phyloP scores from a whole-genome alignment of 2,329 filamentous ascomycete genomes.

The Amphichorda felina region DNA sequence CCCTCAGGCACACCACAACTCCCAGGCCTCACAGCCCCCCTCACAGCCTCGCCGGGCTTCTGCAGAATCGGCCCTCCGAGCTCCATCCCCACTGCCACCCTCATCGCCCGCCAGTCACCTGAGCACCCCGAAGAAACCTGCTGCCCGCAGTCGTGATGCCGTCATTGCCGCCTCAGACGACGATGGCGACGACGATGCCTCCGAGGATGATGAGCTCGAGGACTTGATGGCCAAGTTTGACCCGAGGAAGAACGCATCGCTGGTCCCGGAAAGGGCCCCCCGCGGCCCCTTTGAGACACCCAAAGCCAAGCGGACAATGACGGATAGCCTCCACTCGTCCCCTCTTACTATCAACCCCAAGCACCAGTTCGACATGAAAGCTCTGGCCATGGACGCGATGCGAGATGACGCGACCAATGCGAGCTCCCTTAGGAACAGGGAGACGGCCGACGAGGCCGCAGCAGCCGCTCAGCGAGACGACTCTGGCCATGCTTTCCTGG shows the following conservation, averaged over 20 bases:
- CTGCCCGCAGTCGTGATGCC: not conserved
- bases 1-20: not conserved
- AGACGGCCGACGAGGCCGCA: conserved; percentile 14
- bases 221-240: conserved; percentile 27
- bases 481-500: conserved; percentile 10
- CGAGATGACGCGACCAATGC: conserved; percentile 48
- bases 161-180: conserved; percentile 6
- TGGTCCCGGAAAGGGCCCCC: conserved; percentile 1
- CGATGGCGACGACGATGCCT: conserved; percentile 40
- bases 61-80: not conserved
- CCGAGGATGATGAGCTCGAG: conserved; percentile 46
- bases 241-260: conserved; percentile 8
- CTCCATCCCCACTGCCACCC: not conserved
- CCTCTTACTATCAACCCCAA: conserved; percentile 35
- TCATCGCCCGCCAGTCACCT: not conserved
- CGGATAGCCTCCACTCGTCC: conserved; percentile 24
- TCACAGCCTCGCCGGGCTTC: not conserved
- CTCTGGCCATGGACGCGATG: conserved; percentile 46
- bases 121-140: not conserved
- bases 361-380: conserved; percentile 53
- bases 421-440: conserved; percentile 32
- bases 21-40: not conserved
- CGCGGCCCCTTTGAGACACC: conserved; percentile 25
- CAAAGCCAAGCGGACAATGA: conserved; percentile 31
- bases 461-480: not conserved